Conservation (phyloP, 225 moss, liverwort and hornwort species). For the Rhytidiadelphus loreus region DNA sequence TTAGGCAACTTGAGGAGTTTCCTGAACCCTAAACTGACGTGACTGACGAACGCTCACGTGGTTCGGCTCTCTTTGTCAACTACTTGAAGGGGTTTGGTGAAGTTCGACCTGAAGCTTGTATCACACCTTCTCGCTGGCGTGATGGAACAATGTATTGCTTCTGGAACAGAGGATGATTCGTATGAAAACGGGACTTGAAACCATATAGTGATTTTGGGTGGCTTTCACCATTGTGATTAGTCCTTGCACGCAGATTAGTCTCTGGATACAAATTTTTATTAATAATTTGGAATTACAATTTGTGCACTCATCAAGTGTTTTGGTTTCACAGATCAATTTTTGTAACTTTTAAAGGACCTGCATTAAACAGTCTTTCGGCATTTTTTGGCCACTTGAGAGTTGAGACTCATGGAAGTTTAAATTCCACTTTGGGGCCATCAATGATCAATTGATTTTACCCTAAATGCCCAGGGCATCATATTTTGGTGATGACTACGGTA, state of each 20-base stretch:
- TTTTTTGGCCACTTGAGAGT: not conserved
- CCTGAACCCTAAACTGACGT: not conserved
- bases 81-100: fast-evolving
- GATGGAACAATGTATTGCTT: too few relatives aligned
- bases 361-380: too few relatives aligned
- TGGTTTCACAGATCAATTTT: not conserved
- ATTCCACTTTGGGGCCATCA: not conserved
- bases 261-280: not conserved
- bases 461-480: not conserved
- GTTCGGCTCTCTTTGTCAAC: fast-evolving
- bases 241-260: not conserved
- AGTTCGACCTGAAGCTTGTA: not conserved
- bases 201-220: not conserved
- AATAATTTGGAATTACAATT: not conserved
- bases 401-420: not conserved
- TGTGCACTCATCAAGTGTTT: too few relatives aligned
- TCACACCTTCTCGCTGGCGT: not conserved
- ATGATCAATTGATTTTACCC: not conserved
- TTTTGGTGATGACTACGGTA: not conserved
- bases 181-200: fast-evolving
- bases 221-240: not conserved
- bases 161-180: not conserved
- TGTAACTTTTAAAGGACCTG: not conserved
- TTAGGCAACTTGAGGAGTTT: too few relatives aligned
- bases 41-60: fast-evolving